A percentile compares a stretch with the other conserved stretches of the same genome.
Conservation (phyloP, 305 asterid species). For the Fraxinus nigra region DNA sequence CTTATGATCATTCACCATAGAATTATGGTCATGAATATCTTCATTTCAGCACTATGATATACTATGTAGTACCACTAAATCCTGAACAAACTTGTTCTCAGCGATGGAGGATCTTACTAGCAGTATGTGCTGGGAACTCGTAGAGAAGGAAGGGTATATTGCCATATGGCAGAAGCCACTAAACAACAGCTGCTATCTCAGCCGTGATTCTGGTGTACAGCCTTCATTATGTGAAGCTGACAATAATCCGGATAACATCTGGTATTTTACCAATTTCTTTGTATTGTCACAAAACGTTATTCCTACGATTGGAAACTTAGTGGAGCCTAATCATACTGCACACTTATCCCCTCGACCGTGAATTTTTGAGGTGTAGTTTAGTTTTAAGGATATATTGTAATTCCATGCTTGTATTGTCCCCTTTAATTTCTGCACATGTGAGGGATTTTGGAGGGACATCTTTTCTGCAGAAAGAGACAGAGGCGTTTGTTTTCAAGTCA, state of each 20-base stretch:
- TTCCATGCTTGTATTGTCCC: not conserved
- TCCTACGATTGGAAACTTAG: not conserved
- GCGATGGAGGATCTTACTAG: constrained; percentile 53
- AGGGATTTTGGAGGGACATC: not conserved
- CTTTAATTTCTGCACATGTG: not conserved
- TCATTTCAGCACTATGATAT: not conserved
- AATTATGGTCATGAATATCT: not conserved
- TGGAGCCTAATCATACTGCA: not conserved
- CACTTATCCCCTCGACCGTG: not conserved
- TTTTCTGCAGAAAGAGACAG: not conserved
- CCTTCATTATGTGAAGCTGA: constrained; percentile 46
- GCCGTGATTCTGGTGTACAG: constrained; percentile 30
- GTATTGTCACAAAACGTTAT: not conserved
- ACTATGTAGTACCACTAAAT: not conserved
- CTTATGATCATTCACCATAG: not conserved
- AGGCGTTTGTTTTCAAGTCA: not conserved
- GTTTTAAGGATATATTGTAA: not conserved
- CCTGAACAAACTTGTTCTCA: constrained; percentile 23
- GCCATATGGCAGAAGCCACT: constrained; percentile 65
- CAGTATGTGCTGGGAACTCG: constrained; percentile 58
- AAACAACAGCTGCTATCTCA: constrained; percentile 56
- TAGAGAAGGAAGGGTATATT: constrained; percentile 42
- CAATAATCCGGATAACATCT: constrained; percentile 53
- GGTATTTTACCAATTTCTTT: constrained; percentile 33
- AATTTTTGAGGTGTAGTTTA: not conserved